Percentiles rank a stretch among this genome's conserved stretches.
Evolutionary conservation across 202 grass and related monocot genomes (phyloP).

Genomic region (Panicum virgatum): DNA sequence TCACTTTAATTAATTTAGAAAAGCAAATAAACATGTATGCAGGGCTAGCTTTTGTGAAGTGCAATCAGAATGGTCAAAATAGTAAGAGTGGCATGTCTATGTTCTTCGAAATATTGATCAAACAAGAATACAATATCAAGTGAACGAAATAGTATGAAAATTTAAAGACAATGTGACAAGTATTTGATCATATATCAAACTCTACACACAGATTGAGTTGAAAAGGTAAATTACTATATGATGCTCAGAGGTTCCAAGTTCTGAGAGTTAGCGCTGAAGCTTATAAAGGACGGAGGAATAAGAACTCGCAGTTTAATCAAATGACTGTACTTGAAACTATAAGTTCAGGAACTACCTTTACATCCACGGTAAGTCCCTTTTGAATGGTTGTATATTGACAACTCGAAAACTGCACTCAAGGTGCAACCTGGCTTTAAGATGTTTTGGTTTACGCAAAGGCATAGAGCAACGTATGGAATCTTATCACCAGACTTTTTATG

Average conservation of each 20-base stretch:
- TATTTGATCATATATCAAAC: too few species aligned
- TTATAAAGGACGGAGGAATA: background rate
- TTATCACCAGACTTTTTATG: background rate
- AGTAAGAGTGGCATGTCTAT: background rate
- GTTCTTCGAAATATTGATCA: background rate
- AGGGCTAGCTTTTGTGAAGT: background rate
- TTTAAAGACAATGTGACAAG: too few species aligned
- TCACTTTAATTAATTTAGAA: background rate
- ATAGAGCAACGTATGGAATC: constrained; percentile 9
- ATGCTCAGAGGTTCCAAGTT: too few species aligned
- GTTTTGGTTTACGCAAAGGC: background rate
- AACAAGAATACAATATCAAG: too few species aligned
- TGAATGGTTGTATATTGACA: background rate
- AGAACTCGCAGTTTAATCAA: background rate
- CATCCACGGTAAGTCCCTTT: background rate
- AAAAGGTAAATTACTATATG: too few species aligned
- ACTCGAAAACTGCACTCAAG: background rate
- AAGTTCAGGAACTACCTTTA: background rate
- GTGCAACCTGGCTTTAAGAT: background rate
- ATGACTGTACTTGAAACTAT: background rate
- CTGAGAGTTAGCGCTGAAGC: too few species aligned
- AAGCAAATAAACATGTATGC: background rate
- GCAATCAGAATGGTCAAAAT: background rate
- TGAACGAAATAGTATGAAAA: too few species aligned
- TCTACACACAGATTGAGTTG: too few species aligned